phyloP scores from a whole-genome alignment of 768 basidiomycete species.

The Termitomyces sp. region DNA sequence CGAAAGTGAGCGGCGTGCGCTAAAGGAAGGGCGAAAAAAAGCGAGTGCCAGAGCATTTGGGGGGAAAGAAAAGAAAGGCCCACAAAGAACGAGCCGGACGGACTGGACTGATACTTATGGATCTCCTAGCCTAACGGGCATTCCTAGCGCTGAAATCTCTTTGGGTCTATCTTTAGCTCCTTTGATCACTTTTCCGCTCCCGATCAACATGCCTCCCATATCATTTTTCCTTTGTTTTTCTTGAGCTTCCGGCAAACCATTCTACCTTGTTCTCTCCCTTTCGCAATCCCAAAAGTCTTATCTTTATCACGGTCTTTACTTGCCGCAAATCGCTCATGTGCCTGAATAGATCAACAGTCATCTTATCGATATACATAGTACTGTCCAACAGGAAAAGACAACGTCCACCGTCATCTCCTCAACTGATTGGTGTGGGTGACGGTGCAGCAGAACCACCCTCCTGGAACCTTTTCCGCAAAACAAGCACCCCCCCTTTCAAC shows the following conservation, averaged over 20 bases:
- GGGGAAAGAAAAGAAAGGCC: not conserved
- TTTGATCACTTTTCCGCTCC: not conserved
- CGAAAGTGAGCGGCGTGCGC: constrained; percentile 18
- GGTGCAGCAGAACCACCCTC: constrained; percentile 27
- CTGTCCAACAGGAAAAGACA: not conserved
- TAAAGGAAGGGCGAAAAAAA: constrained; percentile 20
- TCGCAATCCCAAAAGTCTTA: no score
- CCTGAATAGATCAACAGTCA: not conserved
- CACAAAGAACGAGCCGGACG: not conserved
- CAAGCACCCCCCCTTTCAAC: constrained; percentile 59
- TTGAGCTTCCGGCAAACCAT: no score
- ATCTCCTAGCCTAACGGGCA: not conserved
- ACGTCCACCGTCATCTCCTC: not conserved
- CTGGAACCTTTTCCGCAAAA: constrained; percentile 40
- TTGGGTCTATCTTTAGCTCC: not conserved
- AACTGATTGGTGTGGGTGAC: constrained; percentile 18
- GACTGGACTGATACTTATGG: not conserved
- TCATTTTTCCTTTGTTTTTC: not conserved
- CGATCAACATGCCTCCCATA: not conserved
- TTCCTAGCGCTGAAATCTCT: not conserved
- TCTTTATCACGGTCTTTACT: not conserved
- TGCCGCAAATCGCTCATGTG: not conserved
- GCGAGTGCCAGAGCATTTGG: constrained; percentile 15
- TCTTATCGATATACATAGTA: not conserved
- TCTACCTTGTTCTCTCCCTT: not conserved